These are phyloP conservation scores for Annulohypoxylon nitens DNA, from an alignment of 495 filamentous ascomycete genomes.

Conservation along the genomic window DNA sequence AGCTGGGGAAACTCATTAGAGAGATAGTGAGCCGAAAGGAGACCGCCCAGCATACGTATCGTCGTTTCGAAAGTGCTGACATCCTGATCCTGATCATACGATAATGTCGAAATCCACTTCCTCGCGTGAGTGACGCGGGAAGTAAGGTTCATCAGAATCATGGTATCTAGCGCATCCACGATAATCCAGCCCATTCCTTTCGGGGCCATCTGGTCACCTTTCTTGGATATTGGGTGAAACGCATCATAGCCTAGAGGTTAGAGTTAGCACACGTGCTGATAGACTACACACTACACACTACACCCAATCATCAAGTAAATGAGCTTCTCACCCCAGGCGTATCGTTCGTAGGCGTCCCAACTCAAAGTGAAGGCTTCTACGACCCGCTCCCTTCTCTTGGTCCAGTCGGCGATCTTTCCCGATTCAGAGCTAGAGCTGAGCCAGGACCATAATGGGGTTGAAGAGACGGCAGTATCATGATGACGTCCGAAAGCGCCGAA, in stretches of 20 bases:
- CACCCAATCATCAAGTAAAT: conserved; percentile 9
- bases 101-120: conserved; percentile 89
- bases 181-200: conserved; percentile 97
- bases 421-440: conserved; percentile 53
- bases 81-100: conserved; percentile 91
- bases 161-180: conserved; percentile 92
- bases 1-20: conserved; percentile 77
- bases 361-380: conserved; percentile 89
- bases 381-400: conserved; percentile 82
- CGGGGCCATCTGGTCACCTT: conserved; percentile 82
- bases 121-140: conserved; percentile 85
- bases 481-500: conserved; percentile 64
- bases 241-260: conserved; percentile 77
- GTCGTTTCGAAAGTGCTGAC: conserved; percentile 99
- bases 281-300: not conserved
- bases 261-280: conserved; percentile 23
- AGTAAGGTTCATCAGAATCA: conserved; percentile 99
- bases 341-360: conserved; percentile 91
- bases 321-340: conserved; percentile 86
- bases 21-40: conserved; percentile 95
- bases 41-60: conserved; percentile 95
- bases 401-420: conserved; percentile 72
- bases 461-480: conserved; percentile 48
- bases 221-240: conserved; percentile 85
- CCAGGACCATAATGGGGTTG: conserved; percentile 59